Evolutionary conservation across 495 filamentous ascomycete genomes (phyloP).

Genomic region (Rhypophila decipiens): DNA sequence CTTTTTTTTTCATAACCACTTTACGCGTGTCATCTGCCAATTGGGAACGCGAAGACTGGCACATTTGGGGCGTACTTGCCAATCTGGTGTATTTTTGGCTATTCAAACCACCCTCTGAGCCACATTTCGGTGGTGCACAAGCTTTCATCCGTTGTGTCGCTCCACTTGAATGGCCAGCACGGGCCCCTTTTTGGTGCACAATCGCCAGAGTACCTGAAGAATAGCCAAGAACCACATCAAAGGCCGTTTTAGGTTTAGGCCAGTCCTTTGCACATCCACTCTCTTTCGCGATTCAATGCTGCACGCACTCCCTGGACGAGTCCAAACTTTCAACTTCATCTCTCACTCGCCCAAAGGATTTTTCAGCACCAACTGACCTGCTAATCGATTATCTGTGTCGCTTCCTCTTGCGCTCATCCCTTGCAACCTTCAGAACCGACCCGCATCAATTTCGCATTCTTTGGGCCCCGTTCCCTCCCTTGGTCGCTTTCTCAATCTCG

Average conservation of each 20-base stretch:
- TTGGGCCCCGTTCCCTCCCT: neutral
- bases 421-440: neutral
- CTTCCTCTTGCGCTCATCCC: neutral
- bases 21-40: too few relatives aligned
- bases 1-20: too few relatives aligned
- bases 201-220: neutral
- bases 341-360: constrained; percentile 5
- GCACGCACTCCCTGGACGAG: constrained; percentile 12
- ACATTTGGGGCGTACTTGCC: too few relatives aligned
- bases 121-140: too few relatives aligned
- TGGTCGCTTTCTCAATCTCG: neutral
- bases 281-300: constrained; percentile 5
- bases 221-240: constrained; percentile 1
- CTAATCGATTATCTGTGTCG: constrained; percentile 5
- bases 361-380: constrained; percentile 6
- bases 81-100: too few relatives aligned
- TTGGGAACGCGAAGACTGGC: too few relatives aligned
- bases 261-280: constrained; percentile 15
- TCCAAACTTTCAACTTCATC: constrained; percentile 23
- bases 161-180: constrained; percentile 4
- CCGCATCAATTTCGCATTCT: constrained; percentile 1
- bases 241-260: constrained; percentile 23
- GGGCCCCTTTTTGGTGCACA: constrained; percentile 13
- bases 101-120: neutral
- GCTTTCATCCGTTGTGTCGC: too few relatives aligned